phyloP scores from a whole-genome alignment of 1,139 yeast genomes.

The Nakaseomyces sp. region DNA sequence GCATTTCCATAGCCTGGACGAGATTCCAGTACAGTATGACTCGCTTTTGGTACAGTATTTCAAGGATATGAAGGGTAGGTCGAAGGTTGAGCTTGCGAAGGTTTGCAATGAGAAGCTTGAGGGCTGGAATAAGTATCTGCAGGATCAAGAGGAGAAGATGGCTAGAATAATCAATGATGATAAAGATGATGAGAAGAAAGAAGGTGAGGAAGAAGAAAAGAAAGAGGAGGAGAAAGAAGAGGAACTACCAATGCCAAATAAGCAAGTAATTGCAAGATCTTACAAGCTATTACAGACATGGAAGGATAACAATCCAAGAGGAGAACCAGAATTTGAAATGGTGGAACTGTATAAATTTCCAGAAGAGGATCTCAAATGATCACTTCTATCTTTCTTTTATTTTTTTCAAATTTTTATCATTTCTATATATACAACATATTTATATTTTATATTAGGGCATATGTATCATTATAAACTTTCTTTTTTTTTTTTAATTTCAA shows the following conservation, averaged over 20 bases:
- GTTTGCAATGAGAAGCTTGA: constrained; percentile 33
- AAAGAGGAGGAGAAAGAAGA: constrained; percentile 9
- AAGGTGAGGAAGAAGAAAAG: constrained; percentile 9
- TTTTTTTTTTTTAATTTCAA: neutral
- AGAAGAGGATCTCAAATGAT: neutral
- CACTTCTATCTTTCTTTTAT: neutral
- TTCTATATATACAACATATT: constrained; percentile 3
- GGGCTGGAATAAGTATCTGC: constrained; percentile 27
- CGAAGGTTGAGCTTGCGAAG: constrained; percentile 44
- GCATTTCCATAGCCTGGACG: constrained; percentile 50
- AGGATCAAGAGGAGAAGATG: constrained; percentile 26
- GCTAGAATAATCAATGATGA: constrained; percentile 20
- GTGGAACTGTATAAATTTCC: constrained; percentile 12
- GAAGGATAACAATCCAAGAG: constrained; percentile 9
- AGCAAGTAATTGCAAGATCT: constrained; percentile 16
- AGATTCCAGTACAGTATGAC: constrained; percentile 44
- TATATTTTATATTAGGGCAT: neutral
- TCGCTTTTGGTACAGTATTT: constrained; percentile 44
- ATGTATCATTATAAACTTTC: constrained; percentile 1
- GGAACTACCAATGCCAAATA: constrained; percentile 16
- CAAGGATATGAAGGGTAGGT: constrained; percentile 66
- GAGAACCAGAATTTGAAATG: constrained; percentile 2
- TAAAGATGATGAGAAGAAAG: constrained; percentile 15
- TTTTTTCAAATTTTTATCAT: neutral
- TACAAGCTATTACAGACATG: constrained; percentile 13